A percentile compares a stretch with the other conserved stretches of the same genome.
Conservation (phyloP, 2,329 filamentous ascomycete species). For the Pyrenochaeta sp. region DNA sequence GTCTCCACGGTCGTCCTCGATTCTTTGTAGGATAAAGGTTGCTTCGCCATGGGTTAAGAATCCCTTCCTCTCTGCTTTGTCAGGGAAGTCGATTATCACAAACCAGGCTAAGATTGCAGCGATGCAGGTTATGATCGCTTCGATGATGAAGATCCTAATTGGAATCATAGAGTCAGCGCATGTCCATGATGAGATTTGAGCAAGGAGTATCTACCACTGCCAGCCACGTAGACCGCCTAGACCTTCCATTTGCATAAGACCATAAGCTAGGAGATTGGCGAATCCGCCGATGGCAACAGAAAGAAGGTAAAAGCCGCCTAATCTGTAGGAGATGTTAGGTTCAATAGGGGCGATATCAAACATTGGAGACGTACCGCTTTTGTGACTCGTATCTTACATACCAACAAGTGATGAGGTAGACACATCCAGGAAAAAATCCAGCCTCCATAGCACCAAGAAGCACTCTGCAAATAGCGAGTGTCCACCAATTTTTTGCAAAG, state of each 20-base stretch:
- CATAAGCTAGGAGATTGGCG: too few relatives aligned
- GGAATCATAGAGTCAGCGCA: too few relatives aligned
- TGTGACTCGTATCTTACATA: constrained; percentile 50
- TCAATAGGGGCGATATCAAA: too few relatives aligned
- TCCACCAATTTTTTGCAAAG: constrained; percentile 41
- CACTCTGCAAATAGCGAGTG: constrained; percentile 42
- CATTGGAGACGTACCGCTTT: constrained; percentile 9
- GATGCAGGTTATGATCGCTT: constrained; percentile 42
- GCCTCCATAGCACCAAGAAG: constrained; percentile 38
- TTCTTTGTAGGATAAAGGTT: constrained; percentile 34
- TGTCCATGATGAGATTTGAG: too few relatives aligned
- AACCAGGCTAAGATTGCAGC: constrained; percentile 40
- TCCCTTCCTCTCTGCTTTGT: constrained; percentile 24
- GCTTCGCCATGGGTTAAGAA: constrained; percentile 35
- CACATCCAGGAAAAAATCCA: constrained; percentile 45
- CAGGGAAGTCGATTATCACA: constrained; percentile 53
- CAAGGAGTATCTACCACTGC: too few relatives aligned
- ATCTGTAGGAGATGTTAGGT: too few relatives aligned
- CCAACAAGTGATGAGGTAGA: constrained; percentile 48
- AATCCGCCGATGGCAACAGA: constrained; percentile 42
- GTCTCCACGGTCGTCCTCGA: constrained; percentile 31
- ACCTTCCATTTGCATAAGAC: too few relatives aligned
- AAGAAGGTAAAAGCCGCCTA: constrained; percentile 42
- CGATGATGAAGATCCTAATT: constrained; percentile 13
- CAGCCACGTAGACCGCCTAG: too few relatives aligned